Conservation (phyloP, 352 stramenopile genomes). For the Globisporangium emineosum region DNA sequence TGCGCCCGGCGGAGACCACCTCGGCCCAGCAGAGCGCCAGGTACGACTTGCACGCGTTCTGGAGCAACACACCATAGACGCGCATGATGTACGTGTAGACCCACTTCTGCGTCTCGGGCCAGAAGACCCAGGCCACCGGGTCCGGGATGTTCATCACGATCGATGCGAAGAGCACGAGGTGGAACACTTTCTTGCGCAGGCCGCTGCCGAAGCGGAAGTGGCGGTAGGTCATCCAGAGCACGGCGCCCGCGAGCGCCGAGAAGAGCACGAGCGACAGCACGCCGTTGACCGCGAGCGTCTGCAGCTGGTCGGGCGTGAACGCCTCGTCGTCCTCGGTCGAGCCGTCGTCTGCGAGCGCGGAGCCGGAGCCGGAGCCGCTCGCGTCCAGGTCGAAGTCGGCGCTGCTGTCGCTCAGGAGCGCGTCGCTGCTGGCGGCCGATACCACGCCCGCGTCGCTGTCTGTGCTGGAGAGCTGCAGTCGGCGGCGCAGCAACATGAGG, state of each 20-base stretch:
- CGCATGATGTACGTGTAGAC: constrained; percentile 60
- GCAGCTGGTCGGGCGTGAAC: constrained; percentile 36
- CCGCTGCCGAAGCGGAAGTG: constrained; percentile 58
- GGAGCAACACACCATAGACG: constrained; percentile 63
- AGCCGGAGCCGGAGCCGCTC: background rate
- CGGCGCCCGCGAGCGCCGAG: constrained; percentile 44
- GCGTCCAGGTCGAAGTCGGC: background rate
- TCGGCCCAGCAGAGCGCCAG: constrained; percentile 78
- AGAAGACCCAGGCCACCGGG: constrained; percentile 55
- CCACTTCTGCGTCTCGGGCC: constrained; percentile 60
- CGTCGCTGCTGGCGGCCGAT: constrained; percentile 5
- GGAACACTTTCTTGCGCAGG: constrained; percentile 63
- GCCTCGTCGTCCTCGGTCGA: constrained; percentile 12
- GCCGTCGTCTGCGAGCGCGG: background rate
- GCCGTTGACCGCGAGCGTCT: constrained; percentile 50
- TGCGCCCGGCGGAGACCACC: constrained; percentile 75
- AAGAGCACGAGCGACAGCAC: constrained; percentile 64
- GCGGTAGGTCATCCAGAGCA: constrained; percentile 60
- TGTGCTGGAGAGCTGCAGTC: constrained; percentile 6
- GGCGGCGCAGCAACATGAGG: constrained; percentile 17
- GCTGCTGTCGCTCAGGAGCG: constrained; percentile 2
- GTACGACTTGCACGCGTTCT: constrained; percentile 80
- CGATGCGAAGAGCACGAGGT: constrained; percentile 62
- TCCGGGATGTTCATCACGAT: constrained; percentile 68
- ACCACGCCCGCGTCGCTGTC: constrained; percentile 8